Percentiles rank a stretch among this genome's conserved stretches.
Conservation (phyloP, 371 early-diverging fungal genomes). For the Gilbertella persicaria region DNA sequence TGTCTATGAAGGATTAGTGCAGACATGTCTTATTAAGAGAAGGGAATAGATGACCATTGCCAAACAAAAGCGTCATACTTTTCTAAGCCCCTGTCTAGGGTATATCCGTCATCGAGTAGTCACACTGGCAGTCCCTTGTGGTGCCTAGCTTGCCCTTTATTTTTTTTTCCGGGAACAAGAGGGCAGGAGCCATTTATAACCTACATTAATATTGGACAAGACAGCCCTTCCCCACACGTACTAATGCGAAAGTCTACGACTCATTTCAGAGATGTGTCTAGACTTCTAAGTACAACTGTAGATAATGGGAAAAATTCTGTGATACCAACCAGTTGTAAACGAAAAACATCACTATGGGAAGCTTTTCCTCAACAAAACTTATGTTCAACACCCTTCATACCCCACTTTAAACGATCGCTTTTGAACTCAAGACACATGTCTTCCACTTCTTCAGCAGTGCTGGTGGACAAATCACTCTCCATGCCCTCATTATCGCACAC, state of each 20-base stretch:
- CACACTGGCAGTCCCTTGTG: background rate
- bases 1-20: too few relatives aligned
- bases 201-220: constrained; percentile 3
- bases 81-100: too few relatives aligned
- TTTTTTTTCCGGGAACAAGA: background rate
- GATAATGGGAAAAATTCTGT: constrained; percentile 16
- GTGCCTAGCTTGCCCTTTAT: background rate
- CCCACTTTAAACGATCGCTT: constrained; percentile 19
- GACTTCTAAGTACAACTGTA: constrained; percentile 26
- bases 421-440: constrained; percentile 17
- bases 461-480: constrained; percentile 13
- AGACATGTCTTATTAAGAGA: too few relatives aligned
- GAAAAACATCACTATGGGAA: constrained; percentile 28
- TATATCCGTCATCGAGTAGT: too few relatives aligned
- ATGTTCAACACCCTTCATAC: constrained; percentile 17
- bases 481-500: background rate
- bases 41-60: too few relatives aligned
- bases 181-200: background rate
- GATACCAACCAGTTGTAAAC: constrained; percentile 23
- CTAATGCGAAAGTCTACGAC: constrained; percentile 47
- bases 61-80: too few relatives aligned
- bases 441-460: constrained; percentile 8
- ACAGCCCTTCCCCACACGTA: constrained; percentile 7
- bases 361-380: constrained; percentile 22
- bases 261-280: constrained; percentile 46